Conservation (phyloP, 106 monocot species). For the Phalaenopsis equestris region DNA sequence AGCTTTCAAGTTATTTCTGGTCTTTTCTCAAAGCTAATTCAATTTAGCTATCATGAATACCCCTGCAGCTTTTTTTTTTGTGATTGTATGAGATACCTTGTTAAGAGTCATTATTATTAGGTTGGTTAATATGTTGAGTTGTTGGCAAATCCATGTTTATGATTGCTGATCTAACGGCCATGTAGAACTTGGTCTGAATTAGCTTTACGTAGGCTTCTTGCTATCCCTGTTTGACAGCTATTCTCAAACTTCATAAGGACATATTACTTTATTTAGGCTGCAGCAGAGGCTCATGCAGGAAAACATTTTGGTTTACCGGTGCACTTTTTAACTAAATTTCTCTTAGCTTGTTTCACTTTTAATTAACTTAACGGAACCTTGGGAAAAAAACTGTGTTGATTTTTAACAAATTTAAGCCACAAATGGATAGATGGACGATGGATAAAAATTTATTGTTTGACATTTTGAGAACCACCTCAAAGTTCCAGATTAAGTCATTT, state of each 20-base stretch:
- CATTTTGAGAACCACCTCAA: no score
- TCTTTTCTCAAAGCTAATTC: neutral
- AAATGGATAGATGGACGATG: no score
- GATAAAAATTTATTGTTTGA: no score
- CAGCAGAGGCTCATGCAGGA: neutral
- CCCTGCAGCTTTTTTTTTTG: neutral
- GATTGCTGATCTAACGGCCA: neutral
- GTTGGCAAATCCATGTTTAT: neutral
- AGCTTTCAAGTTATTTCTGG: neutral
- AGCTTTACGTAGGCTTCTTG: neutral
- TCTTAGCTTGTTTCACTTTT: neutral
- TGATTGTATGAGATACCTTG: neutral
- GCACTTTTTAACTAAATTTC: neutral
- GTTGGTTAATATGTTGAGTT: no score
- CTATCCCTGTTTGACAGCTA: neutral
- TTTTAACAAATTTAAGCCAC: no score
- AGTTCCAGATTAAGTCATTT: no score
- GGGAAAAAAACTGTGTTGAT: no score
- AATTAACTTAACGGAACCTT: neutral
- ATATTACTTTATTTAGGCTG: neutral
- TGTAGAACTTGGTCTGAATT: neutral
- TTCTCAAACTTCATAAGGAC: neutral
- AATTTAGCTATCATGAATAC: neutral
- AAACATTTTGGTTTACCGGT: neutral
- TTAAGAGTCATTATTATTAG: neutral